Evolutionary conservation across 2,329 filamentous ascomycete species (phyloP).

Genomic region (Mycosphaerella arachidis): DNA sequence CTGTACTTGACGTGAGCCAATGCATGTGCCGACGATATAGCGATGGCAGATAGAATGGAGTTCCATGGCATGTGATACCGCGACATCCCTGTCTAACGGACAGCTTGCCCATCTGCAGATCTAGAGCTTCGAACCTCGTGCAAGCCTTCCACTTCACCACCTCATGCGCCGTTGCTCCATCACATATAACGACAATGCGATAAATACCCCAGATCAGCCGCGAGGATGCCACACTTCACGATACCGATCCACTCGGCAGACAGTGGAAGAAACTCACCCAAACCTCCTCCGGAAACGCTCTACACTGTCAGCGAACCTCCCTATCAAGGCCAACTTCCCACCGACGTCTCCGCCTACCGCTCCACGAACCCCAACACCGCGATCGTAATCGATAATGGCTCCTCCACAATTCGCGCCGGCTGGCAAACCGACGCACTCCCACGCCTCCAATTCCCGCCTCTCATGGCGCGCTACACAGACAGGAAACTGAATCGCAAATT

Average conservation of each 20-base stretch:
- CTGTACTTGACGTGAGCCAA: no score
- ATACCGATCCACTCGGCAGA: conserved; percentile 25
- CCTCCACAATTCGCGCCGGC: conserved; percentile 81
- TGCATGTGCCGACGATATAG: no score
- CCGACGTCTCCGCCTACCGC: conserved; percentile 65
- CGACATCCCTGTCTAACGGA: neutral
- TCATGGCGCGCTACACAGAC: conserved; percentile 93
- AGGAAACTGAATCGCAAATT: conserved; percentile 89
- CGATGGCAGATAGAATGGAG: no score
- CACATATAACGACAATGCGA: neutral
- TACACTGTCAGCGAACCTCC: conserved; percentile 55
- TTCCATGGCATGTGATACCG: neutral
- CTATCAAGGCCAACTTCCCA: conserved; percentile 55
- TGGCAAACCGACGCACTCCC: conserved; percentile 92
- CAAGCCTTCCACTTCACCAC: neutral
- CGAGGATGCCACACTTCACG: conserved; percentile 35
- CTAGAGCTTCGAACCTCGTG: neutral
- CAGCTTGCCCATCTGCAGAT: neutral
- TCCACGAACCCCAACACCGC: conserved; percentile 61
- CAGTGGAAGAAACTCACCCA: conserved; percentile 41
- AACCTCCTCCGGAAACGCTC: conserved; percentile 49
- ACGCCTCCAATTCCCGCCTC: conserved; percentile 73
- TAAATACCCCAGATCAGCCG: neutral
- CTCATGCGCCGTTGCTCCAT: neutral
- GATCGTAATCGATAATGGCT: conserved; percentile 98